Evolutionary conservation across 768 basidiomycete species (phyloP), one percentile per base, ranked within the genome.

Genomic region (Rhodotorula graminis): DNA sequence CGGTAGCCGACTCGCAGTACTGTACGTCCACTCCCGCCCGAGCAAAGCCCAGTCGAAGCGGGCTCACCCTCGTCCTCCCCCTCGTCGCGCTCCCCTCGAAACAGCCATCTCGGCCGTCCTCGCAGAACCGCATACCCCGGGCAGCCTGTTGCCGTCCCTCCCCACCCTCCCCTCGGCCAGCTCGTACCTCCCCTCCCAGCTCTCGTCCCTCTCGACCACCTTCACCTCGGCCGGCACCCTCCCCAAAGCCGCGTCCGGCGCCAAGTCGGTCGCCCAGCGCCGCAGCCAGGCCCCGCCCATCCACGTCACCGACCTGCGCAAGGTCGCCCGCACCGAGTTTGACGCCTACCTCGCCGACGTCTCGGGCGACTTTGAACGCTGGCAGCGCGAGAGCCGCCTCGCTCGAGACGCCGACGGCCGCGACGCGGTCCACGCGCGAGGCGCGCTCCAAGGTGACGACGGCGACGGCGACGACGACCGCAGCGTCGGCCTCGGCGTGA

Each of bases 21-120:
- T 42, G 60, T 61, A 10, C 60, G 60, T 25, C n/a, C 6, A 1
- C 18, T 1, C 10, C 16, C 21, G 8, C n/a, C 10, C 60, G 23
- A 10, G 37, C 33, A 10, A 4, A 8, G 2, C 21, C 9, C 33
- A 1, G 27, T 7, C 21, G 44, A n/a, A n/a, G 16, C 29, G 25
- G 16, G 44, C 58, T 55, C 40, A 47, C 65, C 37, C 25, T 23
- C n/a, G 2, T 37, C 44, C 14, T 14, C 10, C 23, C 29, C 53
- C 29, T 40, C 42, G 19, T 40, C 42, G 14, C 40, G 16, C 37
- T 53, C 40, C 1, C 33, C 29, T 14, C 29, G 4, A 37, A 14
- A n/a, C 80, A 96, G 94, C 93, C 52, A 93, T 96, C 74, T 94
- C 93, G 16, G 93, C 91, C 27, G 91, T 96, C 40, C 86, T 96